Evolutionary conservation across 2,329 filamentous ascomycete species (phyloP), one percentile per base, ranked within the genome.

Genomic region (Cercospora zeina): DNA sequence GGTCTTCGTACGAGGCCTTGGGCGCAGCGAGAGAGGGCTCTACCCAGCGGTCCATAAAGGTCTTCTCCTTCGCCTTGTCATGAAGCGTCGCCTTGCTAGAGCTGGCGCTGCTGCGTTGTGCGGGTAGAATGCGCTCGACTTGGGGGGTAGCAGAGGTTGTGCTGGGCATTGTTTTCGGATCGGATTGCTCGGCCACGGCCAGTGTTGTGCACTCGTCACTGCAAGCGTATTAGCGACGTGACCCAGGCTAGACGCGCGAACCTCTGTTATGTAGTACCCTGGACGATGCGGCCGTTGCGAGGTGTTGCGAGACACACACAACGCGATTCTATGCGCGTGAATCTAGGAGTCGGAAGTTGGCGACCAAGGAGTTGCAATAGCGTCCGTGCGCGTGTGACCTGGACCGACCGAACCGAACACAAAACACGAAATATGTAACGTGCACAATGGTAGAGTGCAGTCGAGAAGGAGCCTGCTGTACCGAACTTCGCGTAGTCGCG

Each of bases 1-100:
- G 81, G 68, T 96, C 91, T 79, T 90, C 86, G 73, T 88, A 96
- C 73, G 89, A 93, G 10, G 92, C 82, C 51, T 79, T 79, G 37
- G 65, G 64, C 51, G 81, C 80, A 62, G 82, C 80, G 51, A 83
- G 71, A 37, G 80, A 75, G 54, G 86, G 86, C 75, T 89, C 86
- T 42, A 80, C 75, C 85, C 73, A 76, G 47, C 67, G 63, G 61
- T 72, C 70, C 69, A 71, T 68, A 58, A 67, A 66, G 21, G 68
- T 71, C 67, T 58, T 80, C 76, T 63, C 77, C 57, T 71, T 71
- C 50, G 67, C 69, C 56, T 69, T 74, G 51, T 71, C 75, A 56
- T 56, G 59, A 30, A 51, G 51, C 57, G 30, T 61, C 51, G 3
- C 73, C 70, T 14, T 74, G 69, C 76, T 82, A 82, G 71, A 77